Base-by-base conservation (phyloP, 164 flowering plant genomes). In the Magnolia officinalis region DNA sequence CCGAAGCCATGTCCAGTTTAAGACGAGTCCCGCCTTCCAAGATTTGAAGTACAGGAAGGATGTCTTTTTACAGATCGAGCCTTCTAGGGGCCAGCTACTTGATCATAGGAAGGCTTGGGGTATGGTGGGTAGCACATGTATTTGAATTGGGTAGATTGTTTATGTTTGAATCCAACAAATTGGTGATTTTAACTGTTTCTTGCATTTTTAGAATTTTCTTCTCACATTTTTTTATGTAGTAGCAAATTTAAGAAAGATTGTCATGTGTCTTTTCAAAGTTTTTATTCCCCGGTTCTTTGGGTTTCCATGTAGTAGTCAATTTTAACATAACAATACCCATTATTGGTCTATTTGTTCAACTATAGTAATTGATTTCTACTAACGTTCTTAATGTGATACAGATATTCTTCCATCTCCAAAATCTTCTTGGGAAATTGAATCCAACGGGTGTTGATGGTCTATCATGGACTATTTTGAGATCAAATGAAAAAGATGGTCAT, bases 391-490 rank as follows among this genome's bases (percentile, higher is more conserved):
- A 6, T 29, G 58, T 75, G 74, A 73, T 81, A 82, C 92, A 95
- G 98, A 82, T 95, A 84, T 85, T 55, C 82, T 31, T 26, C 29
- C 86, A 84, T 55, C 90, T 96, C 19, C 85, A 78, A 2, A 64
- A 83, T 71, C 87, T 92, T 70, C 31, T 88, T 23, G 95, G 92
- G 18, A 86, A 82, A 75, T 82, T 84, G 70, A 67, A 85, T 80
- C 76, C 88, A 49, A 81, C 89, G 26, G 93, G 88, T 67, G 76
- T 8, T 2, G 81, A 87, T 80, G 80, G 84, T 70, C 76, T 95
- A 61, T 86, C 94, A 37, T 91, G 94, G 95, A 90, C 89, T 50
- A 74, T 92, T 50, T 70, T 91, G 76, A 89, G 88, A 77, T 69
- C 83, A 59, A 73, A 18, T 21, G 61, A 80, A 72, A 71, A 77